Base-by-base conservation (phyloP, 2,329 filamentous ascomycete genomes). In the Penicillium crustosum region DNA sequence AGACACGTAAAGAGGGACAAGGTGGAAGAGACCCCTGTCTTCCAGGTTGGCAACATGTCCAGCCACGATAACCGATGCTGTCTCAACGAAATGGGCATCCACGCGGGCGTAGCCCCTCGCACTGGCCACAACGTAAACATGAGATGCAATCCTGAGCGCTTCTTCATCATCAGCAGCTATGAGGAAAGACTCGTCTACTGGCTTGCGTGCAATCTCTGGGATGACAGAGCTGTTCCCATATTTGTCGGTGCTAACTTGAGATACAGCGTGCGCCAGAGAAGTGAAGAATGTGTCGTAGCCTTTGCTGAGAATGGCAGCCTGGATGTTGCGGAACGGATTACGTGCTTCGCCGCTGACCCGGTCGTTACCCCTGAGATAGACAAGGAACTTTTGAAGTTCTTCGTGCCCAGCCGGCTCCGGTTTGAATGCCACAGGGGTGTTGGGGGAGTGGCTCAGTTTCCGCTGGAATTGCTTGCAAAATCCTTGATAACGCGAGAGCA, bases 1-100 rank as follows among this genome's bases (percentile, higher is more conserved):
- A 9, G 91, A 91, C 61, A 90, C 93, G 73, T 99, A 99, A 0
- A 96, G 79, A 0, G 94, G 93, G 55, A 96, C 89, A 42, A 94
- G 78, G 61, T 93, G 88, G 58, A 89, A 86, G 54, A 94, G 85
- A 35, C 86, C 85, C 17, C 85, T 84, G 47, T 89, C 81, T 43
- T 90, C 86, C 38, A 99, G 78, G 60, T 89, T 87, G 66, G 89
- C 89, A 55, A 95, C 89, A 71, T 97, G 97, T 4, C 86, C 87
- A 1, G 89, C 86, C 52, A 97, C 80, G 47, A 93, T 86, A 67
- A 75, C 58, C 8, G 74, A 73, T 4, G 72, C 70, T 1, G 90
- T 91, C 68, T 96, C 89, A 63, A 87, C 83, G 17, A 81, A 82
- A 51, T 79, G 77, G 35, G 80, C 75, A 31, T 81, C 78, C 19